These are phyloP conservation scores for Zoysia matrella DNA, from an alignment of 202 grass and related monocot species.

Conservation along the genomic window DNA sequence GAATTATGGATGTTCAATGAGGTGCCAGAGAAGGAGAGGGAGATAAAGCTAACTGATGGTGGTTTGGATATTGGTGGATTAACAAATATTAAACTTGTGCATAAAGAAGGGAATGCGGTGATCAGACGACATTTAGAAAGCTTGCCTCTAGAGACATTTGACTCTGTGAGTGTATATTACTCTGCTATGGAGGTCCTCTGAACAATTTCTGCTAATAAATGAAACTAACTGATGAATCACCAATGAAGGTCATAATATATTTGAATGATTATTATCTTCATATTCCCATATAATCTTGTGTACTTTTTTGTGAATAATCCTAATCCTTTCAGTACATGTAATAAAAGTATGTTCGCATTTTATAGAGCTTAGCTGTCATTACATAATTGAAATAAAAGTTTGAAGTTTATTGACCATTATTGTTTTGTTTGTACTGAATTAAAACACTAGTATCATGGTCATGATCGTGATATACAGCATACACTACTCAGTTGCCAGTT, in stretches of 20 bases:
- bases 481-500: neutral
- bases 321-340: neutral
- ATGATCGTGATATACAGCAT: neutral
- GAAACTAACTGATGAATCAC: neutral
- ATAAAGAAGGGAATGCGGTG: constrained; percentile 98
- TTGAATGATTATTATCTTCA: neutral
- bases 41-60: constrained; percentile 83
- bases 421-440: constrained; percentile 21
- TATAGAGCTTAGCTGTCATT: neutral
- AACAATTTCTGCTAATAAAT: constrained; percentile 24
- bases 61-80: constrained; percentile 82
- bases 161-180: constrained; percentile 77
- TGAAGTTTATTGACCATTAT: neutral
- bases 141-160: constrained; percentile 96
- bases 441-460: neutral
- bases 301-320: constrained; percentile 3
- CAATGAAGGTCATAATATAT: neutral
- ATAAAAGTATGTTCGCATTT: neutral
- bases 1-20: constrained; percentile 99
- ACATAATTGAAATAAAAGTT: constrained; percentile 9
- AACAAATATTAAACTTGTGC: constrained; percentile 92
- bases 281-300: constrained; percentile 16
- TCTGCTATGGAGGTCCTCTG: constrained; percentile 20
- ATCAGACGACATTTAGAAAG: constrained; percentile 90
- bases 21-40: constrained; percentile 91